A percentile compares a stretch with the other conserved stretches of the same genome.
These are phyloP conservation scores for Boletus sp. DNA, from an alignment of 768 basidiomycete genomes.

Conservation along the genomic window DNA sequence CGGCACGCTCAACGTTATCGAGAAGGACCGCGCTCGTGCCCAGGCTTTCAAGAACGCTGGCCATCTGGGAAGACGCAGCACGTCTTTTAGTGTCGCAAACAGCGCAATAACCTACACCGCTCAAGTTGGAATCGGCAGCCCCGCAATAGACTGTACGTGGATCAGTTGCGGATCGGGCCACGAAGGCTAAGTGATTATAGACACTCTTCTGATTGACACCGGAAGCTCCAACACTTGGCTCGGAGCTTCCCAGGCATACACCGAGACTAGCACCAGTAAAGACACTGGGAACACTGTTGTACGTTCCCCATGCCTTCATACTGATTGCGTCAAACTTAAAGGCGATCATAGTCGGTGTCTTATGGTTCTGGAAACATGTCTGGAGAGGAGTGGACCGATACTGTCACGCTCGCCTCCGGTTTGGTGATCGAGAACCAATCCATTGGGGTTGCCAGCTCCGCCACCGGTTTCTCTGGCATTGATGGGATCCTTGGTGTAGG, in stretches of 20 bases:
- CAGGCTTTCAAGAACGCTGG: constrained; percentile 14
- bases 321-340: neutral
- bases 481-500: constrained; percentile 41
- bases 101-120: constrained; percentile 24
- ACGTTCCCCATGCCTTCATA: neutral
- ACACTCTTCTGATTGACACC: constrained; percentile 27
- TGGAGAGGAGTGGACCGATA: constrained; percentile 10
- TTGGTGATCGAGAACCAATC: constrained; percentile 26
- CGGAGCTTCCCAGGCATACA: constrained; percentile 28
- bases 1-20: constrained; percentile 13
- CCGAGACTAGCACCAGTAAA: constrained; percentile 24
- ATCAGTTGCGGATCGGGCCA: neutral
- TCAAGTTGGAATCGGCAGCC: constrained; percentile 22
- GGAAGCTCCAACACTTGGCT: constrained; percentile 31
- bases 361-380: constrained; percentile 7
- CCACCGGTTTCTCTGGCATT: constrained; percentile 18
- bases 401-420: neutral
- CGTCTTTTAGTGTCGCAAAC: constrained; percentile 17
- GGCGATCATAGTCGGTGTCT: neutral
- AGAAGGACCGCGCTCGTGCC: neutral
- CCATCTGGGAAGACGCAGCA: constrained; percentile 24
- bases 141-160: constrained; percentile 15
- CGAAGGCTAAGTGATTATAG: constrained; percentile 11
- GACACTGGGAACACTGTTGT: constrained; percentile 21
- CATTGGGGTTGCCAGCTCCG: constrained; percentile 33